A percentile compares a stretch with the other conserved stretches of the same genome.
phyloP scores from a whole-genome alignment of 169 alveolate genomes.

The Plasmodium blacklocki region DNA sequence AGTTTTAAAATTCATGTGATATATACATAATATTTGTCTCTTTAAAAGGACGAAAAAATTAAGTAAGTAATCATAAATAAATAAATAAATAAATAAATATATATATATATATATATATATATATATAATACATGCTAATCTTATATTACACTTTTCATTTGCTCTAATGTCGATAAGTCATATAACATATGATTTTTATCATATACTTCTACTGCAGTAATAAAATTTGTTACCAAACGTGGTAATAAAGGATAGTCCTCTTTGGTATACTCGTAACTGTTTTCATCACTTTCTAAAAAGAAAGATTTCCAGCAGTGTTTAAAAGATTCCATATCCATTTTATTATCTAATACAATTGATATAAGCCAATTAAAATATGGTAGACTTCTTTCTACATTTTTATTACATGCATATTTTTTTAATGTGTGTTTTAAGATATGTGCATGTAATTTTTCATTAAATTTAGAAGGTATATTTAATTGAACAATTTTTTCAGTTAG shows the following conservation, averaged over 20 bases:
- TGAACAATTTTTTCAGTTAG: constrained; percentile 57
- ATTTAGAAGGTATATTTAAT: constrained; percentile 47
- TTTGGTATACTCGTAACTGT: constrained; percentile 66
- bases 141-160: constrained; percentile 55
- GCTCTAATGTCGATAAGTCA: constrained; percentile 29
- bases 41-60: background rate
- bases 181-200: constrained; percentile 56
- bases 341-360: constrained; percentile 33
- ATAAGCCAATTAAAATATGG: constrained; percentile 53
- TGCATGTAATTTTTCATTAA: constrained; percentile 55
- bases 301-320: constrained; percentile 73
- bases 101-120: constrained; percentile 4
- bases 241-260: constrained; percentile 73
- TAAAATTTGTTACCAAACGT: constrained; percentile 47
- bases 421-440: constrained; percentile 52
- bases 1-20: too few relatives aligned
- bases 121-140: background rate
- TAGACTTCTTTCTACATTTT: constrained; percentile 52
- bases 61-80: constrained; percentile 20
- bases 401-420: constrained; percentile 75
- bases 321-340: constrained; percentile 58
- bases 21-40: too few relatives aligned
- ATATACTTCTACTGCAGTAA: constrained; percentile 41
- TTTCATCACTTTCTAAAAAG: constrained; percentile 60
- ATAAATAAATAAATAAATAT: background rate